Conservation (phyloP, 805 yeast species). For the Candida oleophila region DNA sequence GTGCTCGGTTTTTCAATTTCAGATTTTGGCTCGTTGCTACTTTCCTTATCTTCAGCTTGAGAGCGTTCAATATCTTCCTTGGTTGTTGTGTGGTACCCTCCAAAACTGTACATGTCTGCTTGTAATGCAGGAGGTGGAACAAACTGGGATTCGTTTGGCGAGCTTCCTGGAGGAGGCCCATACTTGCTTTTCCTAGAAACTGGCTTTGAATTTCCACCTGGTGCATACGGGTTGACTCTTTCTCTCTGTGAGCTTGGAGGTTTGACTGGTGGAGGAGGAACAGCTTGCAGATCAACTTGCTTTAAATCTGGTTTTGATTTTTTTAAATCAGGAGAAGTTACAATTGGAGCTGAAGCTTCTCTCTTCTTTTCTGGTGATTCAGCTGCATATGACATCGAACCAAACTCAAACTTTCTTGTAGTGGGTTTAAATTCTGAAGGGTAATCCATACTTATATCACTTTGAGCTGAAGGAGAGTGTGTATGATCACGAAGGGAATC, state of each 20-base stretch:
- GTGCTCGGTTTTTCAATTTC: too few species aligned
- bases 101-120: constrained; percentile 13
- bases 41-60: neutral
- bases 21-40: too few species aligned
- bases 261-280: neutral
- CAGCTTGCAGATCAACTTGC: constrained; percentile 1
- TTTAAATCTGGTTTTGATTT: neutral
- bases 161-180: constrained; percentile 21
- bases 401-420: constrained; percentile 6
- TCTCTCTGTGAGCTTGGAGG: neutral
- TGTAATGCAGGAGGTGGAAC: neutral
- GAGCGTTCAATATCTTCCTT: neutral
- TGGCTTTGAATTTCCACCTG: constrained; percentile 18
- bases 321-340: neutral
- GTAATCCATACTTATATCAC: constrained; percentile 32
- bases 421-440: constrained; percentile 25
- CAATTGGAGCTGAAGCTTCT: constrained; percentile 1
- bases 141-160: constrained; percentile 1
- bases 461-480: constrained; percentile 29
- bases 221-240: constrained; percentile 38
- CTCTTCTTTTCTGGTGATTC: constrained; percentile 4
- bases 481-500: constrained; percentile 14
- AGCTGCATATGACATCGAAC: neutral
- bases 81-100: constrained; percentile 8
- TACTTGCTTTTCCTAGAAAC: constrained; percentile 21